phyloP scores from a whole-genome alignment of 257 asterid species.

The Anisodus tanguticus region DNA sequence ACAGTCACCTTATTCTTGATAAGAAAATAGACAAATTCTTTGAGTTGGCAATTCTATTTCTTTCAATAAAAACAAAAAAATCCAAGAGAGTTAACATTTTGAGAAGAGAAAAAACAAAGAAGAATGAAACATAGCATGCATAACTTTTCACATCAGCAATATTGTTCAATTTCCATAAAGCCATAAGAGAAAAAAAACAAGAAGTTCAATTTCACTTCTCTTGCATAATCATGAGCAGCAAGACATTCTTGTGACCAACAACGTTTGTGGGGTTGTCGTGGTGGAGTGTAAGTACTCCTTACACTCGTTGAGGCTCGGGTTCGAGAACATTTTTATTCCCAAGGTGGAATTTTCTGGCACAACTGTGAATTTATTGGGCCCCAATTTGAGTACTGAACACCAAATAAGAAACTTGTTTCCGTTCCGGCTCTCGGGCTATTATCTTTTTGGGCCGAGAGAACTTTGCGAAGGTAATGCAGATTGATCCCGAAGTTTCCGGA shows the following conservation, averaged over 20 bases:
- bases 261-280: not conserved
- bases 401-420: too few relatives aligned
- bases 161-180: not conserved
- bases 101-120: not conserved
- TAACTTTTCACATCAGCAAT: constrained; percentile 1
- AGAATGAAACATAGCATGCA: not conserved
- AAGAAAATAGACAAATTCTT: not conserved
- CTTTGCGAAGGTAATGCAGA: too few relatives aligned
- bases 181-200: not conserved
- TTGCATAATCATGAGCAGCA: not conserved
- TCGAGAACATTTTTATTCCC: not conserved
- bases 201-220: not conserved
- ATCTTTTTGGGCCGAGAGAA: too few relatives aligned
- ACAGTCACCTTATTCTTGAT: not conserved
- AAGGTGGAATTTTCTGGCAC: not conserved
- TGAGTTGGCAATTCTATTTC: not conserved
- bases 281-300: not conserved
- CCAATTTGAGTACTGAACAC: not conserved
- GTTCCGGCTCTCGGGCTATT: too few relatives aligned
- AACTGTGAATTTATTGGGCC: not conserved
- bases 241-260: not conserved
- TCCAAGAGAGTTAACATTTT: not conserved
- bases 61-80: constrained; percentile 6
- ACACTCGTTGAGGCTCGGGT: not conserved
- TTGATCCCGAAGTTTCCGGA: too few relatives aligned